phyloP scores from a whole-genome alignment of 2,329 filamentous ascomycete species.

The Cercospora sp. region DNA sequence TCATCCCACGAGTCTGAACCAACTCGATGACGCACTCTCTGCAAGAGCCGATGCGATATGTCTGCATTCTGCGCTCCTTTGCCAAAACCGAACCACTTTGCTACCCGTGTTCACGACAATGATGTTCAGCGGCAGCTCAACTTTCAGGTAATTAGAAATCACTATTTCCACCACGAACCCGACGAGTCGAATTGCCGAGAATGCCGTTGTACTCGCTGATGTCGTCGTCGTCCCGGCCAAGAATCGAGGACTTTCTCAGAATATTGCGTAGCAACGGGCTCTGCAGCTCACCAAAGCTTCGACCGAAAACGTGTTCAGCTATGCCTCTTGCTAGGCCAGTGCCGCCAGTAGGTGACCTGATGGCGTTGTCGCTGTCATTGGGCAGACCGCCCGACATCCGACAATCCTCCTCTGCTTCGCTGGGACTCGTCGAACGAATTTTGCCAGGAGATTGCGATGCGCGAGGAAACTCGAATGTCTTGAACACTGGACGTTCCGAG shows the following conservation, averaged over 20 bases:
- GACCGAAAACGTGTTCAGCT: not conserved
- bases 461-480: not conserved
- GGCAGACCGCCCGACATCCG: not conserved
- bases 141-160: too few species aligned
- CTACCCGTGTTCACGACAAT: too few species aligned
- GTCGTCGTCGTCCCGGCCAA: not conserved
- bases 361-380: not conserved
- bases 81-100: too few species aligned
- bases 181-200: not conserved
- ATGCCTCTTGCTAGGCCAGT: not conserved
- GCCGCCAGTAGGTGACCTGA: not conserved
- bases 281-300: not conserved
- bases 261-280: not conserved
- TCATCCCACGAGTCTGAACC: too few species aligned
- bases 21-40: too few species aligned
- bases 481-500: not conserved
- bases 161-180: not conserved
- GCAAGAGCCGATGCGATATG: too few species aligned
- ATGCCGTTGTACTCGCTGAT: not conserved
- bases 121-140: too few species aligned
- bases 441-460: not conserved
- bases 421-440: not conserved
- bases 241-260: not conserved
- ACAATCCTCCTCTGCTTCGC: not conserved
- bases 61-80: too few species aligned